Evolutionary conservation across 1,284 basidiomycete species (phyloP).

Genomic region (Ustilago tritici): DNA sequence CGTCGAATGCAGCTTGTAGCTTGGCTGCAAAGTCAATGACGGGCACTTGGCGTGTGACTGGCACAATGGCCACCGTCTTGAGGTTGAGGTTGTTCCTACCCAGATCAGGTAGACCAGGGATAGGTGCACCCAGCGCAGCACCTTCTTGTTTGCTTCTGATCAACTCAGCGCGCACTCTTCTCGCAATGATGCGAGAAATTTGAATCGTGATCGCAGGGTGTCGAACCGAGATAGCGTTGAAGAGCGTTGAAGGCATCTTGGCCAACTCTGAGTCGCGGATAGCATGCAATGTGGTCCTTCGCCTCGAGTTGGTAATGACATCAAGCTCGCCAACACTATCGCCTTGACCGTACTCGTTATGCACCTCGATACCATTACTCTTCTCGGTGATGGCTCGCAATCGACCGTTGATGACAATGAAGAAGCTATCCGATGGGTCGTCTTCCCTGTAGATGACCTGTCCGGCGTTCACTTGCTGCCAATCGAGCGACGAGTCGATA

Average conservation of each 20-base stretch:
- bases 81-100: conserved; percentile 88
- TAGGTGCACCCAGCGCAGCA: conserved; percentile 47
- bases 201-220: conserved; percentile 96
- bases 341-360: conserved; percentile 93
- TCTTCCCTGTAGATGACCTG: conserved; percentile 90
- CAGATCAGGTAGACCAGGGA: conserved; percentile 64
- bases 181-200: conserved; percentile 93
- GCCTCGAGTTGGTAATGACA: conserved; percentile 90
- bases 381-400: conserved; percentile 80
- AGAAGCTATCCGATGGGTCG: conserved; percentile 92
- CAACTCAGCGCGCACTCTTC: conserved; percentile 86
- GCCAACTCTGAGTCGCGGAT: conserved; percentile 99
- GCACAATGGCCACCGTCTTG: conserved; percentile 88
- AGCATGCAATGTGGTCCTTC: conserved; percentile 92
- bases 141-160: conserved; percentile 47
- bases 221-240: conserved; percentile 85
- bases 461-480: conserved; percentile 96
- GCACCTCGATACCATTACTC: conserved; percentile 78
- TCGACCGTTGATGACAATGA: conserved; percentile 96
- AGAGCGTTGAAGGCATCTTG: conserved; percentile 94
- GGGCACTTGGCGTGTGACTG: conserved; percentile 72
- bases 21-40: conserved; percentile 65
- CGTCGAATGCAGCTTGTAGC: conserved; percentile 63
- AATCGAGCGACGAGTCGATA: conserved; percentile 96
- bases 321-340: conserved; percentile 84